phyloP scores from a whole-genome alignment of 352 stramenopile species.

The Pythium graminicola region DNA sequence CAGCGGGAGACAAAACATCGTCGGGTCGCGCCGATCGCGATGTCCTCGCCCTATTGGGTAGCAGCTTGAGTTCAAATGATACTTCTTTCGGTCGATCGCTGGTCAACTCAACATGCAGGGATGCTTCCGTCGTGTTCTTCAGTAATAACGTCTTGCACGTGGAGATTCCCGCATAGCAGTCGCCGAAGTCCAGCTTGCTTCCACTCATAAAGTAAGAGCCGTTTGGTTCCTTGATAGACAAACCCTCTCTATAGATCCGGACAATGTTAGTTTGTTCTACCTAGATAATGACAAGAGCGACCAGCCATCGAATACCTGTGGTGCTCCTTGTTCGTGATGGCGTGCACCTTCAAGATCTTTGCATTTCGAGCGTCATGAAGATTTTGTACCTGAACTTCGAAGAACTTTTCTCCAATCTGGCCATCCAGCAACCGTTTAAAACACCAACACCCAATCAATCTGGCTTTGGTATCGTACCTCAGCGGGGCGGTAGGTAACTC shows the following conservation, averaged over 20 bases:
- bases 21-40: slow-evolving; percentile 48
- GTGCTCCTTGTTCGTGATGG: slow-evolving; percentile 84
- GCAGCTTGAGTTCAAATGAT: slow-evolving; percentile 82
- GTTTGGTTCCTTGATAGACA: slow-evolving; percentile 81
- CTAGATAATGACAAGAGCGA: neutral
- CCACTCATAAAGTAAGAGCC: slow-evolving; percentile 83
- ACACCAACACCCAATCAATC: neutral
- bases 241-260: slow-evolving; percentile 51
- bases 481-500: slow-evolving; percentile 75
- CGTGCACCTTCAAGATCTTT: slow-evolving; percentile 82
- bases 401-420: slow-evolving; percentile 78
- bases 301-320: slow-evolving; percentile 42
- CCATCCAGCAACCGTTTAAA: neutral
- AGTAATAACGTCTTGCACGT: slow-evolving; percentile 79
- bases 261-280: neutral
- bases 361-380: slow-evolving; percentile 80
- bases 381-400: slow-evolving; percentile 85
- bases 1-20: slow-evolving; percentile 60
- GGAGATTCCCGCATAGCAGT: slow-evolving; percentile 80
- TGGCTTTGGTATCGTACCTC: slow-evolving; percentile 40
- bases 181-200: slow-evolving; percentile 83
- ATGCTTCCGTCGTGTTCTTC: slow-evolving; percentile 78
- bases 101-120: slow-evolving; percentile 78
- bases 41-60: slow-evolving; percentile 64
- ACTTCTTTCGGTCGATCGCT: slow-evolving; percentile 86